Conservation (phyloP, 106 monocot genomes). For the Acorus calamus region DNA sequence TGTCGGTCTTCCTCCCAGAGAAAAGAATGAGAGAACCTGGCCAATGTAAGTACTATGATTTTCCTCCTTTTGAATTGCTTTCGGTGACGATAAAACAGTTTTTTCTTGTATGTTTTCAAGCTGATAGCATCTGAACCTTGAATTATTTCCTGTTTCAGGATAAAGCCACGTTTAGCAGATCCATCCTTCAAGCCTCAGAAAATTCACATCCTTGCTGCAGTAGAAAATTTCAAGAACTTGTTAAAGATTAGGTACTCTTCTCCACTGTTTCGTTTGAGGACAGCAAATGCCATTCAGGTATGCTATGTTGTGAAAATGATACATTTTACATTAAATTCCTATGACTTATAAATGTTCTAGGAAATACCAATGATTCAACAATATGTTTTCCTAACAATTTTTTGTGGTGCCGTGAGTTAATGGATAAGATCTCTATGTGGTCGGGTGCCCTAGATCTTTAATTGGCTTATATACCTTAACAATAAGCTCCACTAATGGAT, state of each 20-base stretch:
- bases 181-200: slow-evolving; percentile 69
- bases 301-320: background rate
- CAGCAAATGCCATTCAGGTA: slow-evolving; percentile 71
- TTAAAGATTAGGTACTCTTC: slow-evolving; percentile 87
- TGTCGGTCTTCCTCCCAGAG: slow-evolving; percentile 79
- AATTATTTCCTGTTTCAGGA: no score
- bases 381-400: background rate
- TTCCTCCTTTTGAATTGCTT: no score
- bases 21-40: slow-evolving; percentile 85
- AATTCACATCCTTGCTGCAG: slow-evolving; percentile 53
- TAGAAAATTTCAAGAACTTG: slow-evolving; percentile 49
- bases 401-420: background rate
- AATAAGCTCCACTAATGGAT: no score
- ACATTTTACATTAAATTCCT: no score
- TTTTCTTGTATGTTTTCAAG: no score
- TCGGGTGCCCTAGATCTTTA: no score
- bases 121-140: no score
- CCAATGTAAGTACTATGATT: slow-evolving; percentile 36
- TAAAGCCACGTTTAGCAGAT: slow-evolving; percentile 57
- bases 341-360: no score
- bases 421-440: background rate
- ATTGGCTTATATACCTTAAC: no score
- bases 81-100: no score
- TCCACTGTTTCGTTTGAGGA: slow-evolving; percentile 62
- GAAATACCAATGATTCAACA: no score